A percentile compares a stretch with the other conserved stretches of the same genome.
These are phyloP conservation scores for Anthracocystis panici-leucophaei DNA, from an alignment of 1,284 basidiomycete genomes.

Conservation along the genomic window DNA sequence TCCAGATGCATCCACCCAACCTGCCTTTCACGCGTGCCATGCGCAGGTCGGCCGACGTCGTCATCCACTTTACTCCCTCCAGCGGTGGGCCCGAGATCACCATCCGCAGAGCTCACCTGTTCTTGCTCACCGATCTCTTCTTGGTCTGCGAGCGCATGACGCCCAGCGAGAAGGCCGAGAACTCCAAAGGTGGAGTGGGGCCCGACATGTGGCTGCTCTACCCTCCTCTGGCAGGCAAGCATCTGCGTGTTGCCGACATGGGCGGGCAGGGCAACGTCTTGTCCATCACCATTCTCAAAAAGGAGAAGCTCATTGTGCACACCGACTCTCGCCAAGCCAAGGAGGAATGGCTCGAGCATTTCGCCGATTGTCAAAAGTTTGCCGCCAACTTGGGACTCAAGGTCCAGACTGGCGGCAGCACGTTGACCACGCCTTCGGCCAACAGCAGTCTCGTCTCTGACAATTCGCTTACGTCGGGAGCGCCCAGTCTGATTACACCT, in stretches of 20 bases:
- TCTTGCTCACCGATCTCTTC: conserved; percentile 91
- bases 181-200: conserved; percentile 24
- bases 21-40: conserved; percentile 85
- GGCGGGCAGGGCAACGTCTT: conserved; percentile 79
- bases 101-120: conserved; percentile 83
- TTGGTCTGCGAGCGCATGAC: conserved; percentile 75
- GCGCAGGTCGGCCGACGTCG: conserved; percentile 80
- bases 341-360: conserved; percentile 79
- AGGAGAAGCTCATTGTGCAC: conserved; percentile 83
- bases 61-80: conserved; percentile 82
- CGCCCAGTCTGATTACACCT: conserved; percentile 28
- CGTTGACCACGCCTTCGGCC: conserved; percentile 9
- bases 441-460: conserved; percentile 11
- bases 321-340: conserved; percentile 77
- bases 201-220: conserved; percentile 93
- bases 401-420: conserved; percentile 45
- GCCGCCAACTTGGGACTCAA: conserved; percentile 73
- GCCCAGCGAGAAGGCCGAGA: conserved; percentile 50
- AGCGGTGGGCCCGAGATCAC: conserved; percentile 73
- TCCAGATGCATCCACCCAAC: conserved; percentile 87
- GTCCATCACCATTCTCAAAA: conserved; percentile 85
- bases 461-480: conserved; percentile 11
- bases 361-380: conserved; percentile 86
- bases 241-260: conserved; percentile 74
- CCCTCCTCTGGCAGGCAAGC: conserved; percentile 94